Conservation (phyloP, 139 green algal genomes). For the Picochlorum costavermella region DNA sequence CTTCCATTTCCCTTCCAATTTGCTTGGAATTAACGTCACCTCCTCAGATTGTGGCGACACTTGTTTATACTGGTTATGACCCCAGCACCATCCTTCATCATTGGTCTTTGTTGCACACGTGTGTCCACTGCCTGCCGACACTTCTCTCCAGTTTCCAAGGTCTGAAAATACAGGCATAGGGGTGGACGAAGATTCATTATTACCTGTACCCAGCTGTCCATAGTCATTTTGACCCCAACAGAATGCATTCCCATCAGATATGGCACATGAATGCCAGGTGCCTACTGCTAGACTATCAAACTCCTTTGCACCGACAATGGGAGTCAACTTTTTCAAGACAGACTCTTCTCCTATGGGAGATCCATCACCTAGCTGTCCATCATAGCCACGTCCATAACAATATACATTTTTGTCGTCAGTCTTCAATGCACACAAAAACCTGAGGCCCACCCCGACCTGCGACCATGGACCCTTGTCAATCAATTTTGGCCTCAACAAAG, state of each 20-base stretch:
- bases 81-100: background rate
- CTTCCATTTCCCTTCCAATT: slow-evolving; percentile 6
- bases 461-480: slow-evolving; percentile 4
- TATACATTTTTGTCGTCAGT: slow-evolving; percentile 5
- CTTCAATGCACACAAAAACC: slow-evolving; percentile 5
- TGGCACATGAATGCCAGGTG: background rate
- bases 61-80: slow-evolving; percentile 4
- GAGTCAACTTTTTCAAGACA: background rate
- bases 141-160: background rate
- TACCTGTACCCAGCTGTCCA: slow-evolving; percentile 6
- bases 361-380: background rate
- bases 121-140: background rate
- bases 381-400: background rate
- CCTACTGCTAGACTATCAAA: background rate
- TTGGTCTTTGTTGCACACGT: slow-evolving; percentile 9
- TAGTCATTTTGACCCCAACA: background rate
- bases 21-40: background rate
- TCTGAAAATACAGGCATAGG: background rate
- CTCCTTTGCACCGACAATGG: background rate
- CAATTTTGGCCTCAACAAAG: background rate
- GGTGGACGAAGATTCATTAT: background rate
- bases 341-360: background rate
- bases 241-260: slow-evolving; percentile 1
- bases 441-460: slow-evolving; percentile 7
- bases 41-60: background rate